Conservation (phyloP, 495 filamentous ascomycete species). For the Aspergillus taichungensis region DNA sequence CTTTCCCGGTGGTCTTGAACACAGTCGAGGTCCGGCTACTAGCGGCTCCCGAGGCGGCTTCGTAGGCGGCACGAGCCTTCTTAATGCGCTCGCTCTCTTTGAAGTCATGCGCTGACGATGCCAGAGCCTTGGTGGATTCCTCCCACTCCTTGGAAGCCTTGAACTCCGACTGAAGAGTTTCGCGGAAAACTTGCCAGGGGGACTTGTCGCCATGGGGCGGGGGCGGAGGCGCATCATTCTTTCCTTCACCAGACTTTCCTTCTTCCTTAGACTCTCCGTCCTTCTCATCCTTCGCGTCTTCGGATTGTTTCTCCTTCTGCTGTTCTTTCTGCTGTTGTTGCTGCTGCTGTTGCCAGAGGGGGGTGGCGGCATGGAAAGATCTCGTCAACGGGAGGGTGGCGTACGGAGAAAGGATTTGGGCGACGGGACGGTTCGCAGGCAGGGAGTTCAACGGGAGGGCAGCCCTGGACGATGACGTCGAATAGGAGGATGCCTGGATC, state of each 20-base stretch:
- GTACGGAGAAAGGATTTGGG: conserved; percentile 31
- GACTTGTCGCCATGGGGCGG: conserved; percentile 96
- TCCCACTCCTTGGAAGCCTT: conserved; percentile 99
- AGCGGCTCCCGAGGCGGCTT: conserved; percentile 68
- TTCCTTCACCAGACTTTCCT: conserved; percentile 48
- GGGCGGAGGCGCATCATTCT: conserved; percentile 67
- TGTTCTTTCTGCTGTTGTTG: conserved; percentile 28
- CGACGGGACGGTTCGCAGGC: conserved; percentile 17
- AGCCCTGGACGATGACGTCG: conserved; percentile 13
- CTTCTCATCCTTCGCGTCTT: conserved; percentile 36
- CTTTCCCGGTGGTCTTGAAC: conserved; percentile 75
- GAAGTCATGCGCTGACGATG: conserved; percentile 78
- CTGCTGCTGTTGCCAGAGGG: conserved; percentile 33
- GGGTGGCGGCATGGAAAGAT: conserved; percentile 33
- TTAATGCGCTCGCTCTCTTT: conserved; percentile 90
- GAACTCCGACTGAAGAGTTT: conserved; percentile 86
- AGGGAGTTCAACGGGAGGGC: conserved; percentile 5
- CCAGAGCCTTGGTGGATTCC: conserved; percentile 90
- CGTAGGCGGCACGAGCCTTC: conserved; percentile 76
- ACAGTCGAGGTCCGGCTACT: conserved; percentile 64
- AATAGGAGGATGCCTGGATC: conserved; percentile 29
- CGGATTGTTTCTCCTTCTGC: conserved; percentile 39
- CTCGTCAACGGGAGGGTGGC: conserved; percentile 31
- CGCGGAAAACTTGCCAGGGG: conserved; percentile 96
- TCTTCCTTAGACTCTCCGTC: conserved; percentile 23